Conservation (phyloP, 1,139 yeast species). For the Pichia sp. region DNA sequence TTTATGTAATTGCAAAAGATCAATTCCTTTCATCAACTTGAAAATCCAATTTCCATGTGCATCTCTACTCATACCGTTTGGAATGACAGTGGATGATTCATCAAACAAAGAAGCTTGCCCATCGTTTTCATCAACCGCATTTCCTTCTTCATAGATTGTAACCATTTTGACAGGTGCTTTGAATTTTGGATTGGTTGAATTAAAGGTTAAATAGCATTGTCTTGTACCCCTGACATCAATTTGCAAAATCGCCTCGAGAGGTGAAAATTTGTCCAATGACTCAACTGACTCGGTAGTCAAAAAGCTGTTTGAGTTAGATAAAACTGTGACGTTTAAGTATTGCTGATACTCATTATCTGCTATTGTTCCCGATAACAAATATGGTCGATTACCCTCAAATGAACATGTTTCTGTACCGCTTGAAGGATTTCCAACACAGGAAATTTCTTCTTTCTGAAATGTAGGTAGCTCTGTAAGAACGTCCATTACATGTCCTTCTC, state of each 20-base stretch:
- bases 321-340: constrained; percentile 40
- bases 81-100: constrained; percentile 16
- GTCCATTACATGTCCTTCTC: constrained; percentile 36
- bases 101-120: not conserved
- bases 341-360: constrained; percentile 29
- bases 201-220: constrained; percentile 51
- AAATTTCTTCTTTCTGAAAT: constrained; percentile 28
- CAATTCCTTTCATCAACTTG: constrained; percentile 54
- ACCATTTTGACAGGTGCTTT: constrained; percentile 55
- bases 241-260: constrained; percentile 53
- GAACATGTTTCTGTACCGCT: constrained; percentile 44
- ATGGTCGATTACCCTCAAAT: constrained; percentile 48
- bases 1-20: constrained; percentile 53
- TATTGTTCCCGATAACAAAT: constrained; percentile 35
- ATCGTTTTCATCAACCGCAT: constrained; percentile 7
- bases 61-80: constrained; percentile 46
- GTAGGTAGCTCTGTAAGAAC: constrained; percentile 58
- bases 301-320: constrained; percentile 36
- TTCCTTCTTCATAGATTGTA: constrained; percentile 36
- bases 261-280: constrained; percentile 48
- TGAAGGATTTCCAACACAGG: constrained; percentile 30
- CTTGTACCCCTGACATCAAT: constrained; percentile 57
- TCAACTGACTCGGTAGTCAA: constrained; percentile 2
- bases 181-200: constrained; percentile 26
- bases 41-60: constrained; percentile 42